Percentiles rank a stretch among this genome's conserved stretches.
Conservation (phyloP, 1,139 yeast genomes). For the Yamadazyma membranifaciens region DNA sequence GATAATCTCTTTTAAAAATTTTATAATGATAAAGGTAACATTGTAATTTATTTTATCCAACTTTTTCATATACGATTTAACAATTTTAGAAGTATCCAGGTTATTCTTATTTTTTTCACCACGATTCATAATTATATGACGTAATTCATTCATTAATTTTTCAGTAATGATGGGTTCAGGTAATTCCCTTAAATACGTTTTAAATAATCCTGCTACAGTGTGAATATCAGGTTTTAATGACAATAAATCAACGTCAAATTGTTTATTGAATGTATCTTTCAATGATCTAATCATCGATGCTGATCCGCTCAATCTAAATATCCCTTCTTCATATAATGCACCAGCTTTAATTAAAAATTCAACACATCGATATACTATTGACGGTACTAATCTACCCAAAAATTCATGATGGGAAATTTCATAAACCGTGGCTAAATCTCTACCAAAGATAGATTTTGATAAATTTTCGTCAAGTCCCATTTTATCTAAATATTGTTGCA, state of each 20-base stretch:
- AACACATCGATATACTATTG: conserved; percentile 74
- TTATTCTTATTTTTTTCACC: conserved; percentile 20
- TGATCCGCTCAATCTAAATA: conserved; percentile 88
- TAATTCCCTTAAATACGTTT: conserved; percentile 69
- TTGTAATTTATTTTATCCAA: conserved; percentile 51
- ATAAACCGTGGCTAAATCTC: conserved; percentile 55
- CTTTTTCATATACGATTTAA: conserved; percentile 32
- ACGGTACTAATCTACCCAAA: conserved; percentile 59
- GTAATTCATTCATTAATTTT: conserved; percentile 38
- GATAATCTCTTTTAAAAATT: conserved; percentile 64
- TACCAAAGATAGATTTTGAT: conserved; percentile 59
- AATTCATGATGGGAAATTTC: conserved; percentile 47
- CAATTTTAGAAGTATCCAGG: conserved; percentile 25
- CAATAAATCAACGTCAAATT: conserved; percentile 68
- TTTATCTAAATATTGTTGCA: conserved; percentile 37
- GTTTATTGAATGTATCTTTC: conserved; percentile 63
- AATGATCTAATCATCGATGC: conserved; percentile 72
- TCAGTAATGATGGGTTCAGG: conserved; percentile 65
- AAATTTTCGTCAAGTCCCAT: conserved; percentile 38
- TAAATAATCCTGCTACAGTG: conserved; percentile 76
- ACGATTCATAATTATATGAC: conserved; percentile 22
- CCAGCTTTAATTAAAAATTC: conserved; percentile 65
- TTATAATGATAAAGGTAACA: conserved; percentile 63
- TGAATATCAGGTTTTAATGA: conserved; percentile 58
- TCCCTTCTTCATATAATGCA: conserved; percentile 85